Base-by-base conservation (phyloP, 2,329 filamentous ascomycete genomes). In the Pyricularia pennisetigena region DNA sequence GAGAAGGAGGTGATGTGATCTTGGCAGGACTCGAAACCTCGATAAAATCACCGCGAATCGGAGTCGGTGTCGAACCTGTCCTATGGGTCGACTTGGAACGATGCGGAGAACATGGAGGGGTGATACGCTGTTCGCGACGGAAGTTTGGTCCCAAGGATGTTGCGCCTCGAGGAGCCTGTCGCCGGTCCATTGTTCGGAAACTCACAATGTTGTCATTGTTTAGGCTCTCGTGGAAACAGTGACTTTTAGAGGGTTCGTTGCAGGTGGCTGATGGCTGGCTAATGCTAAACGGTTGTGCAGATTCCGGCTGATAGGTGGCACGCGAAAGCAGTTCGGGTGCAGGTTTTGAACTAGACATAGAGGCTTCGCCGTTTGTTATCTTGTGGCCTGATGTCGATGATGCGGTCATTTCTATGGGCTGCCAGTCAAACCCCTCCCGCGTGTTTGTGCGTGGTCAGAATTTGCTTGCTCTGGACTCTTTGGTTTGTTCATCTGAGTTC, bases 11-110 rank as follows among this genome's bases (percentile, higher is more conserved):
- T 57, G 79, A 73, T 66, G 77, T 74, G 14, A 67, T 61, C 1
- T 68, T 72, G 24, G 70, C 70, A 0, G 74, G 70, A 23, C 69
- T 72, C 16, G 79, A 78, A 3, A 78, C 70, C 6, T 77, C 73
- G n/a, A 80, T 74, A 62, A 81, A 79, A 32, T 79, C 76, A 4
- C 77, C 78, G 62, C 74, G 77, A 3, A 81, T 71, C 23, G 71
- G 65, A 20, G 65, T 67, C 23, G 65, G 65, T 3, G 65, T 67
- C 29, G 26, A 23, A 23, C 32, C 63, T 65, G 29, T 6, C 23
- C 41, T 8, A 49, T 49, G 7, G 20, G 41, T 20, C 41, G 41
- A 20, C 20, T 8, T 49, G 20, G 20, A 7, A 6, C 41, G 41
- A 6, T n/a, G 16, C 14, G 41, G 41, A 49, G 41, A 49, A n/a